Base-by-base conservation (phyloP, 805 yeast genomes). In the Wickerhamomyces subpelliculosus region DNA sequence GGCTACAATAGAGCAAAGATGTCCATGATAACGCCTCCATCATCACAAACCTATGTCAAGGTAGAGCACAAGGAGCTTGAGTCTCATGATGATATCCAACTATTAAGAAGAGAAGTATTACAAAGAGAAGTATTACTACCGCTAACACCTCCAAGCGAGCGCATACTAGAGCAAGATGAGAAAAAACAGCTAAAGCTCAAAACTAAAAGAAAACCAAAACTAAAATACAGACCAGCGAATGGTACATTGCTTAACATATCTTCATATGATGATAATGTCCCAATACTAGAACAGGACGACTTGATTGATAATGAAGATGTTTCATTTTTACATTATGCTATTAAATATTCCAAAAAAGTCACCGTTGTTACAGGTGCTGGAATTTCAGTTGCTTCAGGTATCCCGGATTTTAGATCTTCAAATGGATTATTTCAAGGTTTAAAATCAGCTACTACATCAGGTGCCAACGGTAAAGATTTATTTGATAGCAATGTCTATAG, bases 331-430 rank as follows among this genome's bases (percentile, higher is more conserved):
- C 69, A 68, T 38, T 72, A 75, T 54, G 75, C 77, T 0, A 53
- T 80, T 19, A 57, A 55, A 25, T 67, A 80, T 47, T 68, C 89
- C 23, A 74, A 70, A 45, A 71, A 72, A 44, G 64, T 80, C 23
- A 69, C 85, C 3, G 73, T 81, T 22, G 70, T 88, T 22, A 75
- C 89, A 1, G 97, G 97, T 10, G 97, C 97, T 14, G 96, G 96
- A 3, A 75, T 85, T 16, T 85, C 95, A 11, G 93, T 89, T 38
- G 82, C 84, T 22, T 86, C 95, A 1, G 96, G 96, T 5, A 88
- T 87, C 28, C 96, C 96, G 4, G 93, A 83, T 51, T 83, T 87
- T 54, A 64, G 96, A 54, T 83, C 94, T 8, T 73, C 86, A 1
- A 65, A 78, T 42, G 95, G 95, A 2, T 67, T 88, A 34, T 85